Evolutionary conservation across 2,329 filamentous ascomycete genomes (phyloP).

Genomic region (Parafenestella ontariensis): DNA sequence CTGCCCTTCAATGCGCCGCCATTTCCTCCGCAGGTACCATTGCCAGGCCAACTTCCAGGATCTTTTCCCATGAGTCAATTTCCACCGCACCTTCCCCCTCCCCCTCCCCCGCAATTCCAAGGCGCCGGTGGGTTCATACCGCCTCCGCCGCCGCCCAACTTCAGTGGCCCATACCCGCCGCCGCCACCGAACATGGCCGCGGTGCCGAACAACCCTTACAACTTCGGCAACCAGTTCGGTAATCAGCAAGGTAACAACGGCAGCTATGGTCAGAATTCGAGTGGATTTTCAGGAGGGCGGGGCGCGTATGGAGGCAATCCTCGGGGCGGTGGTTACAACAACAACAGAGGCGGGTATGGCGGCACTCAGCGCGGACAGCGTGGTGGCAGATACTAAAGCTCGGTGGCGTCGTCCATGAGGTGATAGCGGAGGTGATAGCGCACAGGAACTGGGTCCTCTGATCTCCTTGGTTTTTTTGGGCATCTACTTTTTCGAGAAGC

Average conservation of each 20-base stretch:
- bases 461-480: too few relatives aligned
- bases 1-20: conserved; percentile 25
- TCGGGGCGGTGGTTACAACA: conserved; percentile 21
- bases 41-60: conserved; percentile 6
- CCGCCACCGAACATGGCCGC: conserved; percentile 25
- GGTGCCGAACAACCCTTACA: conserved; percentile 15
- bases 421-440: too few relatives aligned
- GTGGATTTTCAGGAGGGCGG: conserved; percentile 22
- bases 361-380: conserved; percentile 21
- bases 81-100: conserved; percentile 25
- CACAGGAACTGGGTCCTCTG: too few relatives aligned
- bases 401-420: too few relatives aligned
- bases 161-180: conserved; percentile 29
- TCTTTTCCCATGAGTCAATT: conserved; percentile 27
- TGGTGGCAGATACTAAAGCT: conserved; percentile 23
- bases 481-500: not conserved
- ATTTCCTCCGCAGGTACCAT: conserved; percentile 22
- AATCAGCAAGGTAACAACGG: conserved; percentile 11
- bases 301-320: conserved; percentile 23
- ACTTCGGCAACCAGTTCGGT: conserved; percentile 14
- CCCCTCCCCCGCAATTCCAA: conserved; percentile 28
- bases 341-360: conserved; percentile 24
- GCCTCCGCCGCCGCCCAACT: conserved; percentile 36
- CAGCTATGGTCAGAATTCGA: conserved; percentile 15
- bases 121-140: conserved; percentile 22